Base-by-base conservation (phyloP, 306 rosid genomes). In the Adenanthera pavonina region DNA sequence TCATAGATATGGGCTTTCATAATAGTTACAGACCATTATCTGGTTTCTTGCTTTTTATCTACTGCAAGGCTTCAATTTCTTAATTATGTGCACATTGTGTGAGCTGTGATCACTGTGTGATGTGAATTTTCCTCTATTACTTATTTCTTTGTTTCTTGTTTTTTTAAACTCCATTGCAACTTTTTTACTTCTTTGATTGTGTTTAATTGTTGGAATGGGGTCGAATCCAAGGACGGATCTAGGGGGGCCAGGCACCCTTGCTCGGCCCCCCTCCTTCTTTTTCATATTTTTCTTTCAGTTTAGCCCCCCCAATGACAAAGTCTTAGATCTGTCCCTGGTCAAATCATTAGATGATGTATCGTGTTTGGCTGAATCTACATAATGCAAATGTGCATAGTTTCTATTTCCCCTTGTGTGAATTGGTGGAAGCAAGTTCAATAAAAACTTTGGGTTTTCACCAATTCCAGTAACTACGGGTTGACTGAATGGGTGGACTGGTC, bases 381-480 rank as follows among this genome's bases (percentile, higher is more conserved):
- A 41, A 43, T 8, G 11, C 11, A 19, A 40, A n/a, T 40, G 33
- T 67, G 30, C 53, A 10, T 52, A 68, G 53, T 30, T 69, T 44
- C 17, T 69, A 44, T 69, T 69, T n/a, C 38, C 54, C 11, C 14
- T 13, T 15, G 12, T 38, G 48, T 40, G 47, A 17, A 15, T 17
- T 8, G 17, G 72, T 66, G 16, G 70, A 16, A 36, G 70, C 3
- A 66, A 66, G 10, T 38, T 40, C 17, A 16, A 44, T 17, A 38
- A 66, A 65, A 66, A 40, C 48, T 66, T 66, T 38, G 30, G 12
- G 25, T 36, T 36, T 60, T 65, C 47, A 65, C 25, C 70, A 14
- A 36, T 36, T 64, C 69, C 20, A 15, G 47, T 20, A 1, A 41
- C 57, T 35, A 16, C 57, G 44, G 76, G 13, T 81, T 82, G 81